phyloP scores from a whole-genome alignment of 495 filamentous ascomycete genomes.

The Aspergillus nidulans region DNA sequence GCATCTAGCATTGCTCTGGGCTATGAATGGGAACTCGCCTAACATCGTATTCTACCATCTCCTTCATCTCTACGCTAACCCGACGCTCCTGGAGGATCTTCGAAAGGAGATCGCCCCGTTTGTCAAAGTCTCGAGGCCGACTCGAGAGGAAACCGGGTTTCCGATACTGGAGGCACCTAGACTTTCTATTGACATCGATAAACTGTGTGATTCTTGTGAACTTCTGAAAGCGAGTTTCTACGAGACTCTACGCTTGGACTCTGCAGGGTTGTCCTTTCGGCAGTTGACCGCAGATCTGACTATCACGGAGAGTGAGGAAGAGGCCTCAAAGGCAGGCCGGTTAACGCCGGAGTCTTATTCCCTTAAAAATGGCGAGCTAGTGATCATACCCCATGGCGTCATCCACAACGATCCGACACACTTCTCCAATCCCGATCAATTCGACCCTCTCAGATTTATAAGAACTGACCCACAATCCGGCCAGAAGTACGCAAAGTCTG shows the following conservation, averaged over 20 bases:
- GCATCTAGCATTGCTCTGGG: slow-evolving; percentile 48
- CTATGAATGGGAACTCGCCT: slow-evolving; percentile 47
- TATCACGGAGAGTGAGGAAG: slow-evolving; percentile 40
- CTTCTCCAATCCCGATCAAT: slow-evolving; percentile 47
- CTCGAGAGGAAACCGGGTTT: slow-evolving; percentile 46
- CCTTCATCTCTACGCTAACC: slow-evolving; percentile 47
- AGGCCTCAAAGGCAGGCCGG: slow-evolving; percentile 21
- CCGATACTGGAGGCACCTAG: slow-evolving; percentile 47
- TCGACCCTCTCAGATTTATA: slow-evolving; percentile 51
- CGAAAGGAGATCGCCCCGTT: slow-evolving; percentile 49
- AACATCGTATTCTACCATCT: slow-evolving; percentile 55
- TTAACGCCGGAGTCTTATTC: slow-evolving; percentile 36
- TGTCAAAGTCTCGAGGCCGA: slow-evolving; percentile 40
- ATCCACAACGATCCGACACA: slow-evolving; percentile 45
- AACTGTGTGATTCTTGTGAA: slow-evolving; percentile 43
- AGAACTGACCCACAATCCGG: slow-evolving; percentile 31
- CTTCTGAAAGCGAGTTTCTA: slow-evolving; percentile 51
- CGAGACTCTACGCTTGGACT: slow-evolving; percentile 51
- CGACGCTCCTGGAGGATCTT: slow-evolving; percentile 42
- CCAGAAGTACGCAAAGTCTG: slow-evolving; percentile 21
- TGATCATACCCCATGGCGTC: slow-evolving; percentile 47
- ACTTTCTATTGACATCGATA: slow-evolving; percentile 43
- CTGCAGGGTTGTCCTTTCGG: slow-evolving; percentile 42
- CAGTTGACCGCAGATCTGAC: slow-evolving; percentile 40
- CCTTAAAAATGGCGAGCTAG: slow-evolving; percentile 44